Evolutionary conservation across 495 filamentous ascomycete genomes (phyloP), one percentile per base, ranked within the genome.

Genomic region (Tricharina praecox): DNA sequence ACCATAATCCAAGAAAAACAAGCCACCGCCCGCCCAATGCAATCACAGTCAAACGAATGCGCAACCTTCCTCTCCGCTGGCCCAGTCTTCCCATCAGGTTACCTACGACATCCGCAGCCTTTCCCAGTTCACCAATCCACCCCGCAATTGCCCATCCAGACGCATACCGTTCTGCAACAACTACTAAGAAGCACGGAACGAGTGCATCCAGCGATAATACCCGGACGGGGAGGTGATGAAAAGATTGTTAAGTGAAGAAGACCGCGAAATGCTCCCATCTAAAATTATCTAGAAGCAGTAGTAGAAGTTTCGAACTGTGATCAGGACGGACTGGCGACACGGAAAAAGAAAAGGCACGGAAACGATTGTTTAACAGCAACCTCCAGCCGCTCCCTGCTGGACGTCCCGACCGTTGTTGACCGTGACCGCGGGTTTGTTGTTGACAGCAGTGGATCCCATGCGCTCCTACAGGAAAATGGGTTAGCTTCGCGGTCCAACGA

Each of bases 361-460:
- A 51, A 55, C 47, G 46, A 50, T 51, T 49, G 49, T 72, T 68
- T 93, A 99, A 71, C 90, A 99, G 77, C 90, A 99, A 57, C 87
- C 85, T 56, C 82, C 77, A 53, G 77, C 81, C 48, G 83, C 85
- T 57, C 82, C 82, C 65, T 81, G 87, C 64, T 90, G 83, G 56
- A 96, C 87, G 60, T 88, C 85, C 64, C 90, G 84, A 56, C 92
- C 92, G 62, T 83, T 80, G 38, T 83, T 79, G 52, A 99, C 90
- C 59, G 92, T 84, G 61, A 99, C 85, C 50, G 84, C 93, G 45
- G 87, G 85, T 71, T 99, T 99, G 72, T 92, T 93, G 72, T 96
- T 93, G 49, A 85, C 87, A 20, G 86, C 83, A 50, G 75, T 74
- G 50, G 85, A 94, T 59, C 90, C 90, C 90, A 96, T 96, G 54